phyloP scores from a whole-genome alignment of 495 filamentous ascomycete species.

The Oidiodendron maius region DNA sequence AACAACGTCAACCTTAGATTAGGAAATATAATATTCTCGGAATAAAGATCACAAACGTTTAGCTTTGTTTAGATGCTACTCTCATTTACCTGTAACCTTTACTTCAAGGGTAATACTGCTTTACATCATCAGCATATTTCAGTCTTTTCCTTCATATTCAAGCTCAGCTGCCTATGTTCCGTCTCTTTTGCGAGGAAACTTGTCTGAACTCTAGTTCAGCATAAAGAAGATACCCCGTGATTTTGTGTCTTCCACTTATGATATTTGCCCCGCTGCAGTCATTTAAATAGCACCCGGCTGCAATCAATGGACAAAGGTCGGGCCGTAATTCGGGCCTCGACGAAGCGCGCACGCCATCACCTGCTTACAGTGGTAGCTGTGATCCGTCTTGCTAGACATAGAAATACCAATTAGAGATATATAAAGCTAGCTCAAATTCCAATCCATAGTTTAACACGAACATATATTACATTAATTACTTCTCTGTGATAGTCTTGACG shows the following conservation, averaged over 20 bases:
- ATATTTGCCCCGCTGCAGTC: background rate
- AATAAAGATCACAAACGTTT: background rate
- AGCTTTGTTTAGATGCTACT: constrained; percentile 5
- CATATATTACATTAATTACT: constrained; percentile 13
- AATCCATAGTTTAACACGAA: constrained; percentile 10
- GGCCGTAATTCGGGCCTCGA: background rate
- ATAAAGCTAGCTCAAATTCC: constrained; percentile 5
- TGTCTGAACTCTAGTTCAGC: background rate
- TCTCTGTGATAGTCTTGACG: constrained; percentile 12
- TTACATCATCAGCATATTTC: background rate
- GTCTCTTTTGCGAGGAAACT: background rate
- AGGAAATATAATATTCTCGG: constrained; percentile 1
- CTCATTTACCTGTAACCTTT: background rate
- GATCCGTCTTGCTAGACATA: constrained; percentile 3
- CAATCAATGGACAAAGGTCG: background rate
- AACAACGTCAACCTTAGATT: constrained; percentile 5
- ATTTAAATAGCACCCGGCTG: background rate
- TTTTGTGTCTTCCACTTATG: constrained; percentile 1
- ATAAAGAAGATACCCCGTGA: constrained; percentile 1
- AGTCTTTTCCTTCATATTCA: background rate
- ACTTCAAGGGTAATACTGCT: no score
- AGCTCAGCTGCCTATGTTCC: background rate
- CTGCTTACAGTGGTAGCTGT: constrained; percentile 4
- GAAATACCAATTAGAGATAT: constrained; percentile 2
- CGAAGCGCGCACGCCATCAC: background rate